A percentile compares a stretch with the other conserved stretches of the same genome.
Conservation (phyloP, 2,329 filamentous ascomycete genomes). For the Cladosporium austrohemisphaericum region DNA sequence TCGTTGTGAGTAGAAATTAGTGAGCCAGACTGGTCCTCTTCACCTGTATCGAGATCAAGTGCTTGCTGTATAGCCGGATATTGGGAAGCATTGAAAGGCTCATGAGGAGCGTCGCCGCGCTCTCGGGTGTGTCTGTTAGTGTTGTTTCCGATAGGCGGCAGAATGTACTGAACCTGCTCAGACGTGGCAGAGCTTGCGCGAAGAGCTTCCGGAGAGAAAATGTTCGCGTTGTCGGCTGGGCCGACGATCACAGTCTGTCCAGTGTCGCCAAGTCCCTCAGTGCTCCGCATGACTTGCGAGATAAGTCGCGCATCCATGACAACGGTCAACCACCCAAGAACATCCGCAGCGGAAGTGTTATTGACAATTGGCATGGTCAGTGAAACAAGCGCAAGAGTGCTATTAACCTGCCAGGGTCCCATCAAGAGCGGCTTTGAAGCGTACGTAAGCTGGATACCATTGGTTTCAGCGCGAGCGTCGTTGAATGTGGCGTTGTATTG, state of each 20-base stretch:
- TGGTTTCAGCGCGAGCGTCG: slow-evolving; percentile 37
- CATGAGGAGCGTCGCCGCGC: slow-evolving; percentile 38
- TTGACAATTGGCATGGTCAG: slow-evolving; percentile 76
- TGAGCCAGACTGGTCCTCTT: slow-evolving; percentile 52
- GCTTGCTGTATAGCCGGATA: slow-evolving; percentile 63
- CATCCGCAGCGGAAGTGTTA: slow-evolving; percentile 56
- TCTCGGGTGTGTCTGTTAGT: slow-evolving; percentile 30
- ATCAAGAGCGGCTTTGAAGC: slow-evolving; percentile 60
- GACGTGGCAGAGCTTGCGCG: neutral
- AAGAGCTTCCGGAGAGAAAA: slow-evolving; percentile 32
- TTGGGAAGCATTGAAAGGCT: slow-evolving; percentile 53
- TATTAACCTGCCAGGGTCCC: slow-evolving; percentile 70
- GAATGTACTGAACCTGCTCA: slow-evolving; percentile 28
- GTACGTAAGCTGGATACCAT: slow-evolving; percentile 30
- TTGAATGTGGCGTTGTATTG: slow-evolving; percentile 34
- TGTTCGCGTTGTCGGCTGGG: slow-evolving; percentile 62
- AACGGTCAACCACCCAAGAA: slow-evolving; percentile 80
- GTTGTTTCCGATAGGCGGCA: slow-evolving; percentile 23
- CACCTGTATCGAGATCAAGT: slow-evolving; percentile 37
- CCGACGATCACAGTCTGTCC: slow-evolving; percentile 70
- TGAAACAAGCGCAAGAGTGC: slow-evolving; percentile 71
- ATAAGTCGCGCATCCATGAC: slow-evolving; percentile 67
- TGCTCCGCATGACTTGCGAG: slow-evolving; percentile 57
- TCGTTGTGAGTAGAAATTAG: slow-evolving; percentile 70
- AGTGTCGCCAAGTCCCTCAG: slow-evolving; percentile 66